Conservation (phyloP, 1,139 yeast species). For the Chernovozyma aurita region DNA sequence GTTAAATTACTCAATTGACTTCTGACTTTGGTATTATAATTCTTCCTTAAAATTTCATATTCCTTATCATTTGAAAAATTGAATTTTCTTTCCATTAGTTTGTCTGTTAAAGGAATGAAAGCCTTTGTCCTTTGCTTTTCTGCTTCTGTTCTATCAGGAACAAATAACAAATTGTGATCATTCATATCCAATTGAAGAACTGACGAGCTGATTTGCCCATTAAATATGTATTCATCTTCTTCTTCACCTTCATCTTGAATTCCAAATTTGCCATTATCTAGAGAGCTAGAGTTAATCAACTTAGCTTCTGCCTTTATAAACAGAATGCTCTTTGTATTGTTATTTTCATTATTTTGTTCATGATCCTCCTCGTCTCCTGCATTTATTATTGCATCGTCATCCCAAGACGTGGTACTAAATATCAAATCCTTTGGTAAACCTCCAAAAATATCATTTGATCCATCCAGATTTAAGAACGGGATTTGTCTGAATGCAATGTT, state of each 20-base stretch:
- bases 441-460: constrained; percentile 34
- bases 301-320: constrained; percentile 1
- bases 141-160: constrained; percentile 33
- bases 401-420: constrained; percentile 82
- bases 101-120: constrained; percentile 46
- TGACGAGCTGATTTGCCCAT: constrained; percentile 54
- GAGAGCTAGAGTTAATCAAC: neutral
- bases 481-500: constrained; percentile 19
- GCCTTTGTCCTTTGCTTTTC: constrained; percentile 24
- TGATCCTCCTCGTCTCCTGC: constrained; percentile 24
- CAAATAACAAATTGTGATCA: constrained; percentile 73
- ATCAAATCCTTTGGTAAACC: constrained; percentile 55
- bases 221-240: constrained; percentile 56
- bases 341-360: neutral
- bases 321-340: neutral
- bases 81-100: constrained; percentile 50
- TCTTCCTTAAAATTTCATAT: constrained; percentile 76
- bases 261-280: constrained; percentile 5
- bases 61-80: constrained; percentile 86
- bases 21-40: constrained; percentile 88
- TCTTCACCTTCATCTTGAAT: constrained; percentile 13
- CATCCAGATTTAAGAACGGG: constrained; percentile 35
- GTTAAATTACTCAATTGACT: constrained; percentile 87
- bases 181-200: constrained; percentile 72
- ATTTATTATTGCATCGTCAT: constrained; percentile 60